Evolutionary conservation across 169 alveolate species (phyloP).

Genomic region (Pseudocohnilembus persalinus): DNA sequence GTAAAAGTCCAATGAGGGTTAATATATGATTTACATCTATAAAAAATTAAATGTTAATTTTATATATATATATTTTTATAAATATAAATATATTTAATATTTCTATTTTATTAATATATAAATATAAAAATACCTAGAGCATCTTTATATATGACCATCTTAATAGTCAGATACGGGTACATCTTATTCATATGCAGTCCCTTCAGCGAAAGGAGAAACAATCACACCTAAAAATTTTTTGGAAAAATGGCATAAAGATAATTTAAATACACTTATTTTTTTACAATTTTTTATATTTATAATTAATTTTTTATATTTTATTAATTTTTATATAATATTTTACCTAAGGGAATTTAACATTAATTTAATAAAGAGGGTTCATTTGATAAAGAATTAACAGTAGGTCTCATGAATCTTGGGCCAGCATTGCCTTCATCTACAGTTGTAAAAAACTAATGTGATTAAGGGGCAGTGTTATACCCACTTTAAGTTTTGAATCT

Average conservation of each 20-base stretch:
- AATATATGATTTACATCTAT: conserved; percentile 69
- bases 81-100: no score
- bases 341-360: conserved; percentile 49
- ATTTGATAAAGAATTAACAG: conserved; percentile 33
- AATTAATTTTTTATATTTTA: no score
- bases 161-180: conserved; percentile 37
- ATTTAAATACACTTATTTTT: no score
- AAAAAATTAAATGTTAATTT: conserved; percentile 71
- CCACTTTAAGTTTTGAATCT: background rate
- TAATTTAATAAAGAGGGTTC: conserved; percentile 27
- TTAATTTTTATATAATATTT: no score
- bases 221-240: conserved; percentile 62
- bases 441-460: background rate
- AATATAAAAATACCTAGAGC: background rate
- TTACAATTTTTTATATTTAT: no score
- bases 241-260: no score
- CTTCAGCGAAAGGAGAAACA: conserved; percentile 61
- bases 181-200: conserved; percentile 32
- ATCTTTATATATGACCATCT: conserved; percentile 34
- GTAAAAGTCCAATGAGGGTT: conserved; percentile 68
- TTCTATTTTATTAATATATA: no score
- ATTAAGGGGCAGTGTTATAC: background rate
- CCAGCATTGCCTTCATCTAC: conserved; percentile 67
- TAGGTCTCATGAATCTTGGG: conserved; percentile 58
- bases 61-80: no score